Evolutionary conservation across 768 basidiomycete species (phyloP).

Genomic region (Boletus barrowsii): DNA sequence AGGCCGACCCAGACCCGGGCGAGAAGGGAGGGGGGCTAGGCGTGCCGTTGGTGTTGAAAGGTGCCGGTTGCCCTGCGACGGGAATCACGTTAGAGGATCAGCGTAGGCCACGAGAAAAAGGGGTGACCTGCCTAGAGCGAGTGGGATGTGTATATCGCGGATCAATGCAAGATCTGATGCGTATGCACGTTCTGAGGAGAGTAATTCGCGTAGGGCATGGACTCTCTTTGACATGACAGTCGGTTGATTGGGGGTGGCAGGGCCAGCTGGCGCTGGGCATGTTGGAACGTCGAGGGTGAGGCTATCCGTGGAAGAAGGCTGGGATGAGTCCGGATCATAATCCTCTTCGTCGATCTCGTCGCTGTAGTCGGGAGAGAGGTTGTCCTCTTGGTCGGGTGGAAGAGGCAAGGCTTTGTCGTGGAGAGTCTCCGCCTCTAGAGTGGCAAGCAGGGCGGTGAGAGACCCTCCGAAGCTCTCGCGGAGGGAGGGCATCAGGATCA

Average conservation of each 20-base stretch:
- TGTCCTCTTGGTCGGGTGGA: slow-evolving; percentile 27
- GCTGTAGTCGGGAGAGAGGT: slow-evolving; percentile 17
- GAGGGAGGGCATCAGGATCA: slow-evolving; percentile 29
- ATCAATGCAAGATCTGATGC: slow-evolving; percentile 81
- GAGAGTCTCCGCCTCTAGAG: slow-evolving; percentile 28
- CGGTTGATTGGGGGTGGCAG: slow-evolving; percentile 30
- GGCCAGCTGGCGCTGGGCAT: slow-evolving; percentile 1
- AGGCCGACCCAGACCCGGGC: slow-evolving; percentile 35
- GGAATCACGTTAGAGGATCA: slow-evolving; percentile 9
- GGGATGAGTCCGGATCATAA: slow-evolving; percentile 24
- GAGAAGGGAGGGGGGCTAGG: slow-evolving; percentile 26
- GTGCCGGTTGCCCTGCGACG: slow-evolving; percentile 38
- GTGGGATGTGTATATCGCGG: slow-evolving; percentile 72
- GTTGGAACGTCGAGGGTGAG: slow-evolving; percentile 19
- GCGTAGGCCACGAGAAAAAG: slow-evolving; percentile 1
- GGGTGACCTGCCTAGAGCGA: slow-evolving; percentile 62
- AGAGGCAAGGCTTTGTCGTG: slow-evolving; percentile 32
- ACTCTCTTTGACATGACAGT: slow-evolving; percentile 59
- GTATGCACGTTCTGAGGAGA: slow-evolving; percentile 78
- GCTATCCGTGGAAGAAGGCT: slow-evolving; percentile 25
- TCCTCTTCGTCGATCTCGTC: slow-evolving; percentile 29
- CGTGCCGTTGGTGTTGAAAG: slow-evolving; percentile 32
- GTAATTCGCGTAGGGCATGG: slow-evolving; percentile 73
- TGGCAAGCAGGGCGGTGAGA: slow-evolving; percentile 29
- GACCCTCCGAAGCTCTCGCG: slow-evolving; percentile 33